These are phyloP conservation scores for Penium margaritaceum DNA, from an alignment of 139 green algal genomes.

Conservation along the genomic window DNA sequence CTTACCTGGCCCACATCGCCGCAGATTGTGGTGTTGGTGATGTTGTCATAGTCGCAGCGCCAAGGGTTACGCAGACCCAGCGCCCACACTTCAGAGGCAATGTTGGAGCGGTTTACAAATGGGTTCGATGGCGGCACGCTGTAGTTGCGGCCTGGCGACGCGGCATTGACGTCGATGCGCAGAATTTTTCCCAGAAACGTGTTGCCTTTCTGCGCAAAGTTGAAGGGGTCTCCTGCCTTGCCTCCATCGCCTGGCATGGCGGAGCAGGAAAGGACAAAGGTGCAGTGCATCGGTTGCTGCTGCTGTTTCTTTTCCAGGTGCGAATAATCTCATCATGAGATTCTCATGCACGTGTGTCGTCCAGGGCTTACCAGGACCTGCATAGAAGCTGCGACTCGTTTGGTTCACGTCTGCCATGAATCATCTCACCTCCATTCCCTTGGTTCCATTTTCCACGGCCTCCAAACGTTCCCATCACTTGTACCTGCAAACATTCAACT, in stretches of 20 bases:
- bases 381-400: no score
- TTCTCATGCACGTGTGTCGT: no score
- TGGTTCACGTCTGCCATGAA: no score
- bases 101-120: neutral
- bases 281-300: no score
- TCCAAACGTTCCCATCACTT: no score
- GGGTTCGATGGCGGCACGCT: slow-evolving; percentile 6
- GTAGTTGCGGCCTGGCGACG: neutral
- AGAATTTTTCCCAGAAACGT: slow-evolving; percentile 13
- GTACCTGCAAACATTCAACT: no score
- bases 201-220: slow-evolving; percentile 18
- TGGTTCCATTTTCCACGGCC: no score
- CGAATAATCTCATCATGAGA: no score
- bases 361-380: no score
- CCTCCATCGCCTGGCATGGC: slow-evolving; percentile 27
- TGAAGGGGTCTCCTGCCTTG: neutral
- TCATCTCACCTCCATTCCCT: no score
- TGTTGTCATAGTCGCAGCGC: slow-evolving; percentile 1
- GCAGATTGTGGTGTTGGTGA: slow-evolving; percentile 2
- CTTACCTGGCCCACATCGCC: slow-evolving; percentile 15
- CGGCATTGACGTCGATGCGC: slow-evolving; percentile 18
- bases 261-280: no score
- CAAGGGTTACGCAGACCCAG: slow-evolving; percentile 10
- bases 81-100: slow-evolving; percentile 1
- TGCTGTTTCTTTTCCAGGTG: no score